Percentiles rank a stretch among this genome's conserved stretches.
Conservation (phyloP, 2,329 filamentous ascomycete genomes). For the Claviceps capensis region DNA sequence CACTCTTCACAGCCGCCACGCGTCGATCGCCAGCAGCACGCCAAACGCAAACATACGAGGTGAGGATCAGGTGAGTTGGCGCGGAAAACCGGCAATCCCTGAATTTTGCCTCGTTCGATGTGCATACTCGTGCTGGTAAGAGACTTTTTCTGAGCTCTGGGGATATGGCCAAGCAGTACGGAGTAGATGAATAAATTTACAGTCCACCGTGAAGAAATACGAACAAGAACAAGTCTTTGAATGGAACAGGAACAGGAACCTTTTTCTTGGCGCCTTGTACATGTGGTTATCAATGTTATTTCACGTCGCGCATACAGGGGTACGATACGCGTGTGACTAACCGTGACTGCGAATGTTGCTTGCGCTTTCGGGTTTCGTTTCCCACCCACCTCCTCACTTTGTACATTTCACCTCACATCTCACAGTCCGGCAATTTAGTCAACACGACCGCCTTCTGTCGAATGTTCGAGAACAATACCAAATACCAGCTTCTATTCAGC, state of each 20-base stretch:
- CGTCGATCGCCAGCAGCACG: neutral
- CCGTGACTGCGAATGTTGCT: neutral
- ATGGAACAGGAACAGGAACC: too few relatives aligned
- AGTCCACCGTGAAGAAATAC: too few relatives aligned
- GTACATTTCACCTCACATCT: neutral
- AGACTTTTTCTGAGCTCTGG: neutral
- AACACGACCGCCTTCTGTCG: neutral
- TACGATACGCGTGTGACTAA: neutral
- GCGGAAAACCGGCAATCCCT: neutral
- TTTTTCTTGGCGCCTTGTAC: too few relatives aligned
- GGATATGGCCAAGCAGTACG: neutral
- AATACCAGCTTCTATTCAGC: neutral
- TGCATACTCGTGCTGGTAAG: neutral
- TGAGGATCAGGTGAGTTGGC: neutral
- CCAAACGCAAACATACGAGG: neutral
- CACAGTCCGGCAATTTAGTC: neutral
- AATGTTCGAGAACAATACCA: neutral
- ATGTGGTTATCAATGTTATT: neutral
- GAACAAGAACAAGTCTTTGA: too few relatives aligned
- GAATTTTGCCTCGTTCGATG: neutral
- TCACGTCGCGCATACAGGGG: neutral
- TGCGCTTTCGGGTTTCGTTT: neutral
- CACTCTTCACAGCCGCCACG: neutral
- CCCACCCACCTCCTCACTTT: neutral
- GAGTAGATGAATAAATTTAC: neutral